These are phyloP conservation scores for Mycena belliarum DNA, from an alignment of 768 basidiomycete species.

Conservation along the genomic window DNA sequence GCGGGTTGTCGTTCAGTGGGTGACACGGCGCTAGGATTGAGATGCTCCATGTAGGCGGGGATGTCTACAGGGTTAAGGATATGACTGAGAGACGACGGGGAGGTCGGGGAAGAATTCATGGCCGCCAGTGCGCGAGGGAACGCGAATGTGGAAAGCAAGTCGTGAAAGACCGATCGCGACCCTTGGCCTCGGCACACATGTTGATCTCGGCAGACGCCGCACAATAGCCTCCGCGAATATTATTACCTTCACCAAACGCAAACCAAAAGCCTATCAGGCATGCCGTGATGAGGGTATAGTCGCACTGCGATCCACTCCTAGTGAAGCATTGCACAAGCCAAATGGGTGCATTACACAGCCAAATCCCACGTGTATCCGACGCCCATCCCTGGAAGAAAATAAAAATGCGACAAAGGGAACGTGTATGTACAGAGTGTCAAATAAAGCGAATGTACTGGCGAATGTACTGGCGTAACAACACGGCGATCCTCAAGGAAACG, in stretches of 20 bases:
- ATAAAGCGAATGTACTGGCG: constrained; percentile 8
- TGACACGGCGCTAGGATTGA: too few relatives aligned
- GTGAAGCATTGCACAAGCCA: background rate
- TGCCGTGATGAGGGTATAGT: too few relatives aligned
- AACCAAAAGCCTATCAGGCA: background rate
- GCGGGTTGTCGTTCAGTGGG: too few relatives aligned
- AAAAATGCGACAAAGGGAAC: constrained; percentile 4
- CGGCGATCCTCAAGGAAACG: constrained; percentile 20
- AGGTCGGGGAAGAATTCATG: background rate
- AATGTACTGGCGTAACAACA: constrained; percentile 14
- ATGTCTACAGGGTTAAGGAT: background rate
- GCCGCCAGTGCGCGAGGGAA: background rate
- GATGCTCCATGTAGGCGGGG: background rate
- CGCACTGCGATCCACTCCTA: background rate
- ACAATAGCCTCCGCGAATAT: background rate
- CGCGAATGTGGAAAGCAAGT: background rate
- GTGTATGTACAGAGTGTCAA: constrained; percentile 12
- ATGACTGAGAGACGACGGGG: background rate
- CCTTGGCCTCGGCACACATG: too few relatives aligned
- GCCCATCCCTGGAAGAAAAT: background rate
- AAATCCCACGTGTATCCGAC: constrained; percentile 8
- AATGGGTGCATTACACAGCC: background rate
- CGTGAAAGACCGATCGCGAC: constrained; percentile 3
- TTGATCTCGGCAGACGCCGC: background rate
- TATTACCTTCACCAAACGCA: too few relatives aligned